A percentile compares a stretch with the other conserved stretches of the same genome.
Evolutionary conservation across 768 basidiomycete genomes (phyloP).

Genomic region (Leccinellum rugosiceps): DNA sequence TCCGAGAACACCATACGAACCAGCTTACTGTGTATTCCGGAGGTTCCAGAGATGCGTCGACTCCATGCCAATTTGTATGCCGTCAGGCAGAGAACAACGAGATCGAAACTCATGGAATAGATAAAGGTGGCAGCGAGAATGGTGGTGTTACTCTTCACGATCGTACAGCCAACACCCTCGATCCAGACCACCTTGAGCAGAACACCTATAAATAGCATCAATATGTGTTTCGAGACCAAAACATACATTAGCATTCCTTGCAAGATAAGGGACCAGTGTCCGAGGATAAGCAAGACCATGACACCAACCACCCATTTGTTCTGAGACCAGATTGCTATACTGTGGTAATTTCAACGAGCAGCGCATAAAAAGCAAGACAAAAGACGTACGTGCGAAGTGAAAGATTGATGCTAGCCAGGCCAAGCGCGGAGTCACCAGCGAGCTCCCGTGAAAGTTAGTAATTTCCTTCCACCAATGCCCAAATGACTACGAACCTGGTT

Average conservation of each 20-base stretch:
- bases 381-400: conserved; percentile 42
- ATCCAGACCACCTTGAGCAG: conserved; percentile 57
- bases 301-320: conserved; percentile 48
- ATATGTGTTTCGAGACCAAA: background rate
- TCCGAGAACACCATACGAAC: conserved; percentile 66
- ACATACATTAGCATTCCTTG: conserved; percentile 42
- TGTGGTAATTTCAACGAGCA: conserved; percentile 21
- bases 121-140: conserved; percentile 69
- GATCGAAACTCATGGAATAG: conserved; percentile 74
- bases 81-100: conserved; percentile 56
- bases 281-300: conserved; percentile 55
- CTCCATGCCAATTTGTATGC: conserved; percentile 52
- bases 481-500: conserved; percentile 36
- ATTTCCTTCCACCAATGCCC: background rate
- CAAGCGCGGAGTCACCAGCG: conserved; percentile 42
- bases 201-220: conserved; percentile 40
- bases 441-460: conserved; percentile 26
- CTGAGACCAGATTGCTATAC: conserved; percentile 66
- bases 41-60: conserved; percentile 9
- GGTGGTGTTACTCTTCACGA: conserved; percentile 57
- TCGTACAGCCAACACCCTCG: conserved; percentile 48
- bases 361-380: background rate
- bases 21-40: conserved; percentile 42
- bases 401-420: conserved; percentile 46
- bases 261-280: conserved; percentile 69